Percentiles rank a stretch among this genome's conserved stretches.
phyloP scores from a whole-genome alignment of 2,329 filamentous ascomycete species.

The Helminthosporium solani region DNA sequence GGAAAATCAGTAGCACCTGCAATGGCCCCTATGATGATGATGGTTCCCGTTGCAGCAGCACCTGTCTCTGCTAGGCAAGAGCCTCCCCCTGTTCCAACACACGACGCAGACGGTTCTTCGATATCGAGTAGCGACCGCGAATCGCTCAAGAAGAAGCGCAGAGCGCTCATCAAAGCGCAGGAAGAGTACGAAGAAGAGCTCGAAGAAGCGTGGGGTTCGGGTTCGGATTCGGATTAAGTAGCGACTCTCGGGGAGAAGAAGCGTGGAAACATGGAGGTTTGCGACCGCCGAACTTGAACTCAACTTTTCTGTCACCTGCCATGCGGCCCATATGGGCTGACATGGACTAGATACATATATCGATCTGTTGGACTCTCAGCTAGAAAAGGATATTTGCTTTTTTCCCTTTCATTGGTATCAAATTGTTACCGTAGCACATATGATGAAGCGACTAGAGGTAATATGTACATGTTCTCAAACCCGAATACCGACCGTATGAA shows the following conservation, averaged over 20 bases:
- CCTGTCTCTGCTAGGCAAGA: constrained; percentile 21
- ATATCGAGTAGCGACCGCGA: constrained; percentile 43
- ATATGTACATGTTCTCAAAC: background rate
- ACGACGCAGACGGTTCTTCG: constrained; percentile 46
- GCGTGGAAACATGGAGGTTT: too few relatives aligned
- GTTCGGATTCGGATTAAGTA: too few relatives aligned
- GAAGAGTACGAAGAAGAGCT: constrained; percentile 53
- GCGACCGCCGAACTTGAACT: constrained; percentile 1
- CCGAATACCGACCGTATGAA: background rate
- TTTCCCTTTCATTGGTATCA: too few relatives aligned
- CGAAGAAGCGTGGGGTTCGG: constrained; percentile 32
- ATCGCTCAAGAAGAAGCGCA: constrained; percentile 53
- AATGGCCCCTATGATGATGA: background rate
- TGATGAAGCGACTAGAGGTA: background rate
- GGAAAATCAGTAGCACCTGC: too few relatives aligned
- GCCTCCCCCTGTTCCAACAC: constrained; percentile 40
- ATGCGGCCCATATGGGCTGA: too few relatives aligned
- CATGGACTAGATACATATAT: too few relatives aligned
- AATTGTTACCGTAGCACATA: background rate
- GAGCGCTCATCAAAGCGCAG: constrained; percentile 56
- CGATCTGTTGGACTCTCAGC: too few relatives aligned
- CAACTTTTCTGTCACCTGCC: too few relatives aligned
- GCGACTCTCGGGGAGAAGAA: too few relatives aligned
- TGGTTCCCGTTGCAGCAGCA: constrained; percentile 2
- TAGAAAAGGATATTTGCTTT: too few relatives aligned